These are phyloP conservation scores for Neopestalotiopsis sp. DNA, from an alignment of 2,329 filamentous ascomycete genomes.

Conservation along the genomic window DNA sequence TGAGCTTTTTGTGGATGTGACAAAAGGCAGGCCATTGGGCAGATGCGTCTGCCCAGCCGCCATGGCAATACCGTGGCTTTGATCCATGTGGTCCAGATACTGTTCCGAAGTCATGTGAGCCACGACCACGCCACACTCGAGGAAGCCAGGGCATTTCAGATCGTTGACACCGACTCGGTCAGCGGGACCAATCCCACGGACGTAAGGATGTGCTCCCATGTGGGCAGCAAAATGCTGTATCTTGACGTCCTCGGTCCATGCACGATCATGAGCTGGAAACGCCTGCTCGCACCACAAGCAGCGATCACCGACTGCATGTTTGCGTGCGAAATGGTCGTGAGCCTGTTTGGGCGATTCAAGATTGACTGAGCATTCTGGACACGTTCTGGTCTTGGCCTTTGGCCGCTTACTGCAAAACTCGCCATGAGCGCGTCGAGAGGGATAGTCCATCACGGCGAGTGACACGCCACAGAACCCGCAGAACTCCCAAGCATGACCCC, in stretches of 20 bases:
- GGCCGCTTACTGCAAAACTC: conserved; percentile 9
- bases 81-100: conserved; percentile 9
- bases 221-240: conserved; percentile 16
- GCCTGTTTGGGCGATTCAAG: conserved; percentile 7
- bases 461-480: conserved; percentile 16
- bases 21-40: neutral
- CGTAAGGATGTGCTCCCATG: conserved; percentile 14
- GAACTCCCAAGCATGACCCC: conserved; percentile 1
- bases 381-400: neutral
- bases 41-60: neutral
- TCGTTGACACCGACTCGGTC: neutral
- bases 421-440: neutral
- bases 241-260: conserved; percentile 7
- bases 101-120: conserved; percentile 7
- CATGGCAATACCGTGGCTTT: neutral
- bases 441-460: neutral
- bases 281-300: conserved; percentile 17
- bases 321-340: neutral
- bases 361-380: conserved; percentile 1
- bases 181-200: neutral
- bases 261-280: neutral
- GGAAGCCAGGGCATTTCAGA: conserved; percentile 7
- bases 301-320: neutral
- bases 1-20: too few species aligned
- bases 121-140: conserved; percentile 11